Evolutionary conservation across 2,329 filamentous ascomycete genomes (phyloP).

Genomic region (Camillea tinctor): DNA sequence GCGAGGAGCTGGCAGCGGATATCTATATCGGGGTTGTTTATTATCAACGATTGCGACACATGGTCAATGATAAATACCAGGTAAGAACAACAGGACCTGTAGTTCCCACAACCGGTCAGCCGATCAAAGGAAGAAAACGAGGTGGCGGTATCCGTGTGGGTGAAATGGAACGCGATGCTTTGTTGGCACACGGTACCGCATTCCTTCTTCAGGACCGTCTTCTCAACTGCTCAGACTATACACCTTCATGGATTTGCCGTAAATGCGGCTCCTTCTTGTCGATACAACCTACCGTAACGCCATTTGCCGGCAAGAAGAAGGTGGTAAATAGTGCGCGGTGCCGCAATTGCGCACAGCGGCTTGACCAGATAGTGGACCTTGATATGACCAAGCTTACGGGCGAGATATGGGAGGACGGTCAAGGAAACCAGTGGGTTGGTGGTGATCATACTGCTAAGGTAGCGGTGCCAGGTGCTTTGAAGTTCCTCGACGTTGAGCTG

Average conservation of each 20-base stretch:
- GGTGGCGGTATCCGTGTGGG: slow-evolving; percentile 98
- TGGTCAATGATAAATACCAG: slow-evolving; percentile 99
- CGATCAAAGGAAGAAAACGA: slow-evolving; percentile 94
- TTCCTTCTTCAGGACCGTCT: slow-evolving; percentile 93
- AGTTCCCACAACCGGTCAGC: slow-evolving; percentile 86
- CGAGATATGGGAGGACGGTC: slow-evolving; percentile 90
- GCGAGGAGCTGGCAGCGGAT: slow-evolving; percentile 88
- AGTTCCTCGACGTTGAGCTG: slow-evolving; percentile 91
- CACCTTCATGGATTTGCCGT: slow-evolving; percentile 84
- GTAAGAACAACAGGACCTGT: slow-evolving; percentile 94
- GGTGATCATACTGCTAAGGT: slow-evolving; percentile 90
- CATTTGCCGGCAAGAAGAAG: slow-evolving; percentile 62
- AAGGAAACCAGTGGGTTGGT: slow-evolving; percentile 79
- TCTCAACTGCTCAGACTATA: slow-evolving; percentile 96
- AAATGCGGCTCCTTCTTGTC: slow-evolving; percentile 87
- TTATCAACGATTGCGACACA: slow-evolving; percentile 96
- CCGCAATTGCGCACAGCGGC: slow-evolving; percentile 68
- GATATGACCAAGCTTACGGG: slow-evolving; percentile 58
- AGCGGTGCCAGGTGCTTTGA: slow-evolving; percentile 87
- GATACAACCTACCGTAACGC: slow-evolving; percentile 74
- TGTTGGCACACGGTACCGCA: slow-evolving; percentile 91
- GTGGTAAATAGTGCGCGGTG: slow-evolving; percentile 72
- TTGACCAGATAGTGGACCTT: slow-evolving; percentile 57
- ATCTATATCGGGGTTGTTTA: slow-evolving; percentile 98
- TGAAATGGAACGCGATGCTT: slow-evolving; percentile 97